Base-by-base conservation (phyloP, 768 basidiomycete genomes). In the Hypholoma sublateritium region DNA sequence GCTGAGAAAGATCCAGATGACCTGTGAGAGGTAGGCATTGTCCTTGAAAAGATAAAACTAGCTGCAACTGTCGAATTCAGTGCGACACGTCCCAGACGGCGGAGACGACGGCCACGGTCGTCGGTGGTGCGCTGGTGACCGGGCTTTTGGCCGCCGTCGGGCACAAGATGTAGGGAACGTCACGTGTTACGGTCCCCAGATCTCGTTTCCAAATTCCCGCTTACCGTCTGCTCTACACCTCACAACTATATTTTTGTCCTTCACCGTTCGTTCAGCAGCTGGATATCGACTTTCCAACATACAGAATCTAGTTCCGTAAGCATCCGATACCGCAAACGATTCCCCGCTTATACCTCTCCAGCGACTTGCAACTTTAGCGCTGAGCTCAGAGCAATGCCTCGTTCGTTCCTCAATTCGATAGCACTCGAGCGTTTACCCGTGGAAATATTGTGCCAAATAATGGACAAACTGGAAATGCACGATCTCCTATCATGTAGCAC, bases 361-460 rank as follows among this genome's bases (percentile, higher is more conserved):
- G 24, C 5, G 14, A 21, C 2, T 5, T 32, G 1, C 28, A 32
- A 32, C n/a, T n/a, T n/a, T 32, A 32, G 9, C 28, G 25, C 4
- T 28, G 25, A 28, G 7, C 25, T 28, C 28, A 1, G 39, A 56
- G 64, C 32, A n/a, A 68, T 66, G 65, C 49, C 61, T 42, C 57
- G 59, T 16, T 57, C 59, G 11, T 52, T 61, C n/a, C 49, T 57
- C 32, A 58, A 13, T 19, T 59, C 50, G 22, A 57, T 53, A 32
- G 60, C 53, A 42, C 56, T 76, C 22, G 58, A 72, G 50, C 63
- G 57, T 16, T 59, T 79, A 8, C 77, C 77, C 3, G 63, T 74
- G 14, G 77, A 80, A 59, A 69, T 79, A 14, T 60, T 78, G 14
- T 75, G 73, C 55, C 61, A 70, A 36, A 67, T 75, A 32, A 63